Evolutionary conservation across 352 stramenopile species (phyloP).

Genomic region (Phytopythium montanum): DNA sequence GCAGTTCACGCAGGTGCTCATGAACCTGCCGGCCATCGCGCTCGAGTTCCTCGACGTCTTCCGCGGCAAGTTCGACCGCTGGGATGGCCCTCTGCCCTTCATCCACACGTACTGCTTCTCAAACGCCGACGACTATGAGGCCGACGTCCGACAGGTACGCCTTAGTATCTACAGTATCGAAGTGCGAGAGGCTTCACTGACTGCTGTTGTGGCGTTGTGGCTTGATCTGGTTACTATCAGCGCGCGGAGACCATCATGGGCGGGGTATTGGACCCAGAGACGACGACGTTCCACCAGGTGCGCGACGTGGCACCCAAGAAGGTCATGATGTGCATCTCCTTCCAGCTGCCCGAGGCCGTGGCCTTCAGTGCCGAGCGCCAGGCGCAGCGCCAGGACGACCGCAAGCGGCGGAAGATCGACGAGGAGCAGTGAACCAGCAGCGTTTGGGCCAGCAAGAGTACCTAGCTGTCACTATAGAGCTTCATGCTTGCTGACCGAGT

Average conservation of each 20-base stretch:
- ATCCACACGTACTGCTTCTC: conserved; percentile 97
- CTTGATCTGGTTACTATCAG: conserved; percentile 17
- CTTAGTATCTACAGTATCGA: neutral
- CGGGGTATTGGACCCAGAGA: conserved; percentile 46
- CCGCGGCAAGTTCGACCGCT: conserved; percentile 57
- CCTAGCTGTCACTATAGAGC: conserved; percentile 2
- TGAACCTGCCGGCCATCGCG: conserved; percentile 95
- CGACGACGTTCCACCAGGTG: conserved; percentile 83
- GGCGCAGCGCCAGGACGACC: conserved; percentile 27
- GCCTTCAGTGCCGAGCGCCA: conserved; percentile 55
- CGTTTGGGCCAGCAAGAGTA: neutral
- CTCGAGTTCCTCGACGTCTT: conserved; percentile 92
- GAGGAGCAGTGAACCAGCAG: conserved; percentile 4
- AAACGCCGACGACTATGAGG: conserved; percentile 66
- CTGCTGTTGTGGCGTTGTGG: conserved; percentile 10
- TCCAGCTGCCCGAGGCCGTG: conserved; percentile 83
- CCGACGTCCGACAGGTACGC: conserved; percentile 64
- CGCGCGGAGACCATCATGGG: conserved; percentile 63
- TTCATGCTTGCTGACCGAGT: neutral
- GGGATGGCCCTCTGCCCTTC: conserved; percentile 66
- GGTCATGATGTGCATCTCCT: conserved; percentile 97
- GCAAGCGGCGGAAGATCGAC: conserved; percentile 48
- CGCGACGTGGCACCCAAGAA: conserved; percentile 96
- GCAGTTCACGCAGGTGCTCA: conserved; percentile 91
- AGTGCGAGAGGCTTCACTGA: neutral